These are phyloP conservation scores for Metarhizium rileyi DNA, from an alignment of 2,329 filamentous ascomycete species.

Conservation along the genomic window DNA sequence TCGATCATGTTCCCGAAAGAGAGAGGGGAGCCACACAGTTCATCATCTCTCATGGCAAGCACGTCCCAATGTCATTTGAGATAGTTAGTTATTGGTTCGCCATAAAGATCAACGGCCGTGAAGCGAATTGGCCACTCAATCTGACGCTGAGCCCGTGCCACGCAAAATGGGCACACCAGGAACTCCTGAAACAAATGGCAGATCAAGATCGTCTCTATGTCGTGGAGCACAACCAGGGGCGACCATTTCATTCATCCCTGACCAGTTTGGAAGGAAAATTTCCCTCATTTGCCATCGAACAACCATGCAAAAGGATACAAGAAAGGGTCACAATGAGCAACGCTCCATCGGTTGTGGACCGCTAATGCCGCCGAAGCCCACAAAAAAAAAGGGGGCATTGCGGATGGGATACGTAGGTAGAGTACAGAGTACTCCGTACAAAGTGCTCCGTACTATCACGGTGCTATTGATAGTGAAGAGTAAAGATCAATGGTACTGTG, in stretches of 20 bases:
- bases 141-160: not conserved
- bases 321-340: not conserved
- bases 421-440: too few relatives aligned
- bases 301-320: too few relatives aligned
- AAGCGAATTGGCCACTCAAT: not conserved
- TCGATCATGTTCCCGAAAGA: too few relatives aligned
- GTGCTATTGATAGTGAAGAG: too few relatives aligned
- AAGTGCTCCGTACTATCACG: too few relatives aligned
- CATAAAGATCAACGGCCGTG: not conserved
- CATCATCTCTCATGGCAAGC: too few relatives aligned
- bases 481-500: too few relatives aligned
- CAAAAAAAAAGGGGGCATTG: not conserved
- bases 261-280: constrained; percentile 1
- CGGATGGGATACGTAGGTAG: not conserved
- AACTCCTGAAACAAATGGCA: constrained; percentile 14
- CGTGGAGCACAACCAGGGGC: not conserved
- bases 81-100: too few relatives aligned
- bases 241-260: not conserved
- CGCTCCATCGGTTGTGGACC: not conserved
- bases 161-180: constrained; percentile 2
- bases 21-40: too few relatives aligned
- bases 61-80: too few relatives aligned
- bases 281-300: not conserved
- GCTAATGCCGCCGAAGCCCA: not conserved
- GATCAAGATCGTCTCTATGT: constrained; percentile 13